These are phyloP conservation scores for Nicotiana benthamiana DNA, from an alignment of 257 asterid species.

Conservation along the genomic window DNA sequence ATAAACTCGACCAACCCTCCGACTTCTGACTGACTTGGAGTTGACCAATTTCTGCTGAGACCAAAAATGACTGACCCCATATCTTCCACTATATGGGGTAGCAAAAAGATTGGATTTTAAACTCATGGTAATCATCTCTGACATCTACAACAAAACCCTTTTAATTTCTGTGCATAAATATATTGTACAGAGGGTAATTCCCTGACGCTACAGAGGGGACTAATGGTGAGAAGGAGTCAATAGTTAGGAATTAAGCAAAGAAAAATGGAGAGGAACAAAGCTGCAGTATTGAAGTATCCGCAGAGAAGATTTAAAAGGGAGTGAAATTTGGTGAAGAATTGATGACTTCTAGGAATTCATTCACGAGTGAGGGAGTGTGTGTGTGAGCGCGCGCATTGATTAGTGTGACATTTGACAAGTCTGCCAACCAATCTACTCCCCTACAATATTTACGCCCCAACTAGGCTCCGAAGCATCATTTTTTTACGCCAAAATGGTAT, in stretches of 20 bases:
- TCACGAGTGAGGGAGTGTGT: background rate
- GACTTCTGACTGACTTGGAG: background rate
- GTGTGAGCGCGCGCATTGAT: no score
- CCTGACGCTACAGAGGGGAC: background rate
- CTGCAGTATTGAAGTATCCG: background rate
- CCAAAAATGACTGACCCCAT: constrained; percentile 3
- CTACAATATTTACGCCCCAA: no score
- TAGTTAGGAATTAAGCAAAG: background rate
- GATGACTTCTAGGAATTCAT: background rate
- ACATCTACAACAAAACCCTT: background rate
- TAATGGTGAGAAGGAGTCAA: background rate
- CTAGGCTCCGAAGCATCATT: no score
- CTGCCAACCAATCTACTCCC: no score
- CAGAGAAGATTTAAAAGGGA: background rate
- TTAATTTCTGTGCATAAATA: background rate
- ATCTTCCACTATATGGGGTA: constrained; percentile 10
- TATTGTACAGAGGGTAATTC: no score
- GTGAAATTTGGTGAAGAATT: no score
- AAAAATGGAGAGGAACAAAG: background rate
- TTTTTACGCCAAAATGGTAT: no score
- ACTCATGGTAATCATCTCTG: constrained; percentile 12
- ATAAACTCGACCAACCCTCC: constrained; percentile 27
- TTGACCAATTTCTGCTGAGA: constrained; percentile 17
- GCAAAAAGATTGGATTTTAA: constrained; percentile 22
- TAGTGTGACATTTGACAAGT: no score